phyloP scores from a whole-genome alignment of 257 asterid genomes.

The Nicotiana tomentosiformis region DNA sequence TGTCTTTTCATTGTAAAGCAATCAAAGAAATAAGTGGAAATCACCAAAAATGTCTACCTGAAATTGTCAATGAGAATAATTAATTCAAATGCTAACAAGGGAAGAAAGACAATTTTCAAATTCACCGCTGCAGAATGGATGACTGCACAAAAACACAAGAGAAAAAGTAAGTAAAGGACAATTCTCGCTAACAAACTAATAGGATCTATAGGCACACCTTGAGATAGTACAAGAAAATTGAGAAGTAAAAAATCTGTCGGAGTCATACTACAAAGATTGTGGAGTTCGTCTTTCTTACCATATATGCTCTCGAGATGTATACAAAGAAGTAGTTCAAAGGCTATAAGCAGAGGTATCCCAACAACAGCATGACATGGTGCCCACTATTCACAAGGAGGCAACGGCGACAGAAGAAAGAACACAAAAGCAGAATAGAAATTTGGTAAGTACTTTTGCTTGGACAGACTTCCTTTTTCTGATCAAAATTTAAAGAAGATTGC shows the following conservation, averaged over 20 bases:
- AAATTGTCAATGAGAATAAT: slow-evolving; percentile 78
- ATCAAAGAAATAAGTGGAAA: slow-evolving; percentile 10
- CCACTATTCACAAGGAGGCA: slow-evolving; percentile 58
- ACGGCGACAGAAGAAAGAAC: slow-evolving; percentile 8
- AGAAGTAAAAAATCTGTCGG: not conserved
- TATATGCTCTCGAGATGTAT: slow-evolving; percentile 75
- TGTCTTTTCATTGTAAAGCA: slow-evolving; percentile 2
- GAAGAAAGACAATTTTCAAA: slow-evolving; percentile 86
- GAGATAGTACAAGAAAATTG: not conserved
- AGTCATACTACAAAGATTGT: not conserved
- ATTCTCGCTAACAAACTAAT: slow-evolving; percentile 6
- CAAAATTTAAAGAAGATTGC: slow-evolving; percentile 2
- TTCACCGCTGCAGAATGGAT: slow-evolving; percentile 57
- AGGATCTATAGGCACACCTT: not conserved
- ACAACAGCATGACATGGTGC: slow-evolving; percentile 99
- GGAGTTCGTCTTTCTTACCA: slow-evolving; percentile 56
- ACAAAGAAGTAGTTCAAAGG: slow-evolving; percentile 97
- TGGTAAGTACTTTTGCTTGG: not conserved
- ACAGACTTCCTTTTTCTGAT: slow-evolving; percentile 16
- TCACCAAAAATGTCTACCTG: slow-evolving; percentile 45
- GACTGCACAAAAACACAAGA: slow-evolving; percentile 40
- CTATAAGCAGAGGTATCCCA: slow-evolving; percentile 86
- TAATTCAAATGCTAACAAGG: slow-evolving; percentile 78
- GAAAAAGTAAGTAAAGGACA: not conserved
- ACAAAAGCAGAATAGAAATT: slow-evolving; percentile 9